Conservation (phyloP, 2,329 filamentous ascomycete species). For the Neonectria neomacrospora region DNA sequence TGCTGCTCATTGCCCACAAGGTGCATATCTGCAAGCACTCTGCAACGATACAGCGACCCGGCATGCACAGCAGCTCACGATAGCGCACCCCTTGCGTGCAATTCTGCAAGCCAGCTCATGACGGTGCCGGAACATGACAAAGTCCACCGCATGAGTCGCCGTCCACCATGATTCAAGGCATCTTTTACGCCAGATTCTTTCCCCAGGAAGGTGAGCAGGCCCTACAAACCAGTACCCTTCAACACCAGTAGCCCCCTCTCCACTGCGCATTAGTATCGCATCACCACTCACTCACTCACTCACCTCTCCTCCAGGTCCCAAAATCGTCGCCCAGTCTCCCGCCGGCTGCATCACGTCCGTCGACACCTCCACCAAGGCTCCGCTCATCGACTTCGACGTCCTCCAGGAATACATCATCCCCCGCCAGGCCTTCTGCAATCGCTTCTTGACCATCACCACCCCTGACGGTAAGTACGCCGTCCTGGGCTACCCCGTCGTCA, state of each 20-base stretch:
- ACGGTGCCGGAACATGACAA: constrained; percentile 13
- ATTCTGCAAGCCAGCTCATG: constrained; percentile 1
- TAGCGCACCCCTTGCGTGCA: constrained; percentile 4
- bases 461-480: constrained; percentile 77
- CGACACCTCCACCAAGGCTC: constrained; percentile 54
- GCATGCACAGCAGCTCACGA: background rate
- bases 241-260: background rate
- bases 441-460: constrained; percentile 83
- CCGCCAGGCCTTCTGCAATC: constrained; percentile 93
- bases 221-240: background rate
- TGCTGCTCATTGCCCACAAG: background rate
- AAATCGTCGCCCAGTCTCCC: constrained; percentile 71
- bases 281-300: background rate
- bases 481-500: constrained; percentile 89
- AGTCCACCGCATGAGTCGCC: constrained; percentile 29
- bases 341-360: constrained; percentile 68
- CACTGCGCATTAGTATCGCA: background rate
- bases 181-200: constrained; percentile 77
- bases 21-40: background rate
- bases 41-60: background rate
- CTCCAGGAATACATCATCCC: constrained; percentile 95
- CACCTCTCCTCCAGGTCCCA: constrained; percentile 59
- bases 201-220: constrained; percentile 66
- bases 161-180: constrained; percentile 72
- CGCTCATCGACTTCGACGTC: constrained; percentile 85